Evolutionary conservation across 495 filamentous ascomycete genomes (phyloP), one percentile per base, ranked within the genome.

Genomic region (Hamigera avellanea): DNA sequence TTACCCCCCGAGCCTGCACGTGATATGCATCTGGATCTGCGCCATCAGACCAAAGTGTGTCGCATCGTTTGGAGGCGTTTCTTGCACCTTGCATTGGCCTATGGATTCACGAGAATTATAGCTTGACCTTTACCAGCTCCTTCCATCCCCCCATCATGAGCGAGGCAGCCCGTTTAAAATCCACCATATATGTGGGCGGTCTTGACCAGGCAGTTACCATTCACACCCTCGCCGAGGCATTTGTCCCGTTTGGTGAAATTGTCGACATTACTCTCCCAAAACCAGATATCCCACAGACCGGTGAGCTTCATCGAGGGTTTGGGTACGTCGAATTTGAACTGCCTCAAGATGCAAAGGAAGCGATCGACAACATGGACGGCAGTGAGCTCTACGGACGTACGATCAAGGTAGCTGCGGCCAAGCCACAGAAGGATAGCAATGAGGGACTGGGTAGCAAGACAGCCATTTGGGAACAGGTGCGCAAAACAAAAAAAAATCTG

Each of bases 301-400:
- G 66, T 21, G 86, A 93, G 9, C 66, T 73, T 8, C 91, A 99
- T 56, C 68, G 88, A 33, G 91, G 91, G 0, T 99, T 95, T 59
- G 93, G 87, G 43, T 96, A 96, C 50, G 84, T 99, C 26, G 91
- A 99, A 51, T 99, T 84, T 56, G 86, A 95, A 49, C 65, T 83
- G 23, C 69, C 76, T 14, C 76, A 76, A 36, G 91, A 99, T 61
- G 88, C 87, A 32, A 80, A 78, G 41, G 91, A 95, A 58, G 91
- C 91, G 26, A 94, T 99, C 52, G 86, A 96, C 69, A 99, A 99
- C 58, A 95, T 96, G 93, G 85, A 99, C 49, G 86, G 93, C 51
- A 80, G 86, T 41, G 87, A 95, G 65, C 69, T 99, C n/a, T 95
- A 85, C 53, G 93, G 89, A 2, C 72, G 83, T 19, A 82, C 91